phyloP scores from a whole-genome alignment of 2,329 filamentous ascomycete species.

The Clarireedia monteithiana region DNA sequence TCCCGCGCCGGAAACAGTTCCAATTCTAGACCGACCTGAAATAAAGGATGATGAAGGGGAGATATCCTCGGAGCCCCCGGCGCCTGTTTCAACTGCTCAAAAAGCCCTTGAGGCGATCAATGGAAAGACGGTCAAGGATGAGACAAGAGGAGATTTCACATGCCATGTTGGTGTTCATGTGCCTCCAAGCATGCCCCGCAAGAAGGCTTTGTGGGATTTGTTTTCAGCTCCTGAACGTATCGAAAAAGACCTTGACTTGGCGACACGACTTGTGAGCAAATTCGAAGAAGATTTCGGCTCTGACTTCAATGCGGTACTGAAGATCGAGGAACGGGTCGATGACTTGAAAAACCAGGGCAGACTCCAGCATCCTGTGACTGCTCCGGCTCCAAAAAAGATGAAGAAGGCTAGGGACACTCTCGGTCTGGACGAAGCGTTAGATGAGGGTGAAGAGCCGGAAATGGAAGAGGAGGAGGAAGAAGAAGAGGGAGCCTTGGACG shows the following conservation, averaged over 20 bases:
- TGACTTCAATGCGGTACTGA: constrained; percentile 66
- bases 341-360: constrained; percentile 68
- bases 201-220: constrained; percentile 94
- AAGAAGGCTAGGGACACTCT: constrained; percentile 51
- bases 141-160: constrained; percentile 88
- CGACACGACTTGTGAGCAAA: constrained; percentile 72
- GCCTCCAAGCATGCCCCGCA: constrained; percentile 74
- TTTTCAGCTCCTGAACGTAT: constrained; percentile 93
- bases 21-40: constrained; percentile 63
- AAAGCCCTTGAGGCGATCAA: constrained; percentile 92
- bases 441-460: constrained; percentile 55
- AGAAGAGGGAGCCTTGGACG: constrained; percentile 54
- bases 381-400: constrained; percentile 49
- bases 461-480: constrained; percentile 75
- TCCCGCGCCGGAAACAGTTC: constrained; percentile 59
- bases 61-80: constrained; percentile 31
- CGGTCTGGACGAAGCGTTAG: constrained; percentile 53
- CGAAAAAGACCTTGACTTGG: constrained; percentile 79
- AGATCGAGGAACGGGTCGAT: constrained; percentile 82
- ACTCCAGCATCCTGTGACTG: constrained; percentile 57
- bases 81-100: constrained; percentile 57
- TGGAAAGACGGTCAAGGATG: constrained; percentile 93
- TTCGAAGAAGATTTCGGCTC: constrained; percentile 78
- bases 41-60: constrained; percentile 54
- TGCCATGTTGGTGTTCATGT: constrained; percentile 96